Percentiles rank a stretch among this genome's conserved stretches.
phyloP scores from a whole-genome alignment of 169 alveolate genomes.

The Perkinsus marinus region DNA sequence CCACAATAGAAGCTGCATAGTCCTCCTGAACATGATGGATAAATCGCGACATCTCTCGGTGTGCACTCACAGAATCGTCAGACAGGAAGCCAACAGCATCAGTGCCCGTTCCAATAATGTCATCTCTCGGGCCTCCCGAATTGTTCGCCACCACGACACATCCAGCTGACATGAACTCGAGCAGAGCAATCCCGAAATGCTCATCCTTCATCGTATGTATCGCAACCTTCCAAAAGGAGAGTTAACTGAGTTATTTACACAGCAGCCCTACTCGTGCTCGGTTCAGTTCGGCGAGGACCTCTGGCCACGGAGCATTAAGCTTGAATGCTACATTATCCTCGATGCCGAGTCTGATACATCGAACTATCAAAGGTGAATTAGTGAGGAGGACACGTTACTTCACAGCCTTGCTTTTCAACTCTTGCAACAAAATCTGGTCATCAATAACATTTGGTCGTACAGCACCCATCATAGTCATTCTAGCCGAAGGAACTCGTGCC shows the following conservation, averaged over 20 bases:
- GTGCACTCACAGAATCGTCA: background rate
- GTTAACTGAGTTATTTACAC: conserved; percentile 23
- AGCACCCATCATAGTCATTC: background rate
- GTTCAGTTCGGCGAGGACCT: conserved; percentile 9
- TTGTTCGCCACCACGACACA: conserved; percentile 65
- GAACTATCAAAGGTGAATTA: conserved; percentile 32
- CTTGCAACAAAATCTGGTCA: conserved; percentile 8
- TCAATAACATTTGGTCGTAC: conserved; percentile 15
- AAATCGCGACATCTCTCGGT: too few relatives aligned
- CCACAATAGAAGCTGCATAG: background rate
- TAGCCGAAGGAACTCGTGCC: background rate
- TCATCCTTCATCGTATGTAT: conserved; percentile 78
- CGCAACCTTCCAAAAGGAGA: conserved; percentile 43
- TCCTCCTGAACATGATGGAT: background rate
- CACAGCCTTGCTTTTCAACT: conserved; percentile 34
- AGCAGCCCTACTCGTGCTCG: conserved; percentile 29
- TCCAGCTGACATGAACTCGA: conserved; percentile 79
- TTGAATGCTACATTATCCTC: conserved; percentile 9
- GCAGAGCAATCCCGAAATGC: conserved; percentile 77
- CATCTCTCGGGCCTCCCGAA: conserved; percentile 76
- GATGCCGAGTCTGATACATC: conserved; percentile 3
- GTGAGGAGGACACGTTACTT: conserved; percentile 43
- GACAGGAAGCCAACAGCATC: conserved; percentile 58
- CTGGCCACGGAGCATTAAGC: conserved; percentile 12
- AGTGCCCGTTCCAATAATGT: conserved; percentile 37